Base-by-base conservation (phyloP, 2,329 filamentous ascomycete species). In the Aspergillus japonicus region DNA sequence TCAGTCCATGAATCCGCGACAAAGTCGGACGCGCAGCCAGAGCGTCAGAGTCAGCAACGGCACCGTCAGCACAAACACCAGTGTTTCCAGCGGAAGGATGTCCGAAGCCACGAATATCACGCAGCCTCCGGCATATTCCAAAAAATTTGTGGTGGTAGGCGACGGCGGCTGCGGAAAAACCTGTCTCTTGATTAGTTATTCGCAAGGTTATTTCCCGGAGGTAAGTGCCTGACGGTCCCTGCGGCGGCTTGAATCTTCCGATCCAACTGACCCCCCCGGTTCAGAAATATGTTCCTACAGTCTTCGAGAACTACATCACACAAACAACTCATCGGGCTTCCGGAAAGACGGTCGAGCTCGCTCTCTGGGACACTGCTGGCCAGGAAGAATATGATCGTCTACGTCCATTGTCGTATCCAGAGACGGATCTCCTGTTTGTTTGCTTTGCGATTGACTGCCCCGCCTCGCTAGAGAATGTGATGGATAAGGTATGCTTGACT, bases 261-360 rank as follows among this genome's bases (percentile, higher is more conserved):
- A 7, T 47, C 14, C 35, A 33, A 47, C 62, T 64, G 44, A 64
- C 44, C 33, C 48, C 50, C 21, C 16, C 21, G 23, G 24, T 52
- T 48, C 71, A 99, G 95, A 98, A 97, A 98, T 99, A 99, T 72
- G 95, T 99, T 47, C 95, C 95, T 4, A 99, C 95, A 2, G 95
- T 99, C 55, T 99, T 99, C 77, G 95, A 99, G 75, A 99, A 99
- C 82, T 99, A 99, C 85, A 98, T 99, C 80, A 97, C 95, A 57
- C 94, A 96, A 77, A 96, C 94, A 59, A 90, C 88, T 61, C 95
- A 99, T 79, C 87, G 88, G 65, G 86, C 88, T 49, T 91, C 89
- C 12, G 93, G 94, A 73, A 98, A 97, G 84, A 93, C 89, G 59
- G 92, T 99, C 67, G 95, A 99, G 81, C 86, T 99, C 62, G 95